Base-by-base conservation (phyloP, 768 basidiomycete genomes). In the Pisolithus microcarpus region DNA sequence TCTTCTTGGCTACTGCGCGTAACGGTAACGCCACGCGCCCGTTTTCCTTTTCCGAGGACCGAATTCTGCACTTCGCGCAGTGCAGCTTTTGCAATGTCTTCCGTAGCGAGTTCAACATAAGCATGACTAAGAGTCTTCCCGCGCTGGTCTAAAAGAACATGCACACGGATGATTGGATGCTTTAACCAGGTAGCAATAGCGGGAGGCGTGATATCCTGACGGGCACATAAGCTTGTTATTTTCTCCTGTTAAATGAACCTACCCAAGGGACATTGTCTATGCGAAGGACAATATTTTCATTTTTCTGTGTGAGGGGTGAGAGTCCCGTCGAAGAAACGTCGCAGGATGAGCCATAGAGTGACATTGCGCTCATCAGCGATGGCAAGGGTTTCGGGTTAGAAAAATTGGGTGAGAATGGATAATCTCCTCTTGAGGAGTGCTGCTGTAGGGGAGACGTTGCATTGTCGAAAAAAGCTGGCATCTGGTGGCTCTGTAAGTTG, bases 221-320 rank as follows among this genome's bases (percentile, higher is more conserved):
- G 24, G 47, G 36, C 53, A 28, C 21, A 34, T 26, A 52, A 48
- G 48, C 23, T 37, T 42, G 59, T 44, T 56, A 56, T 46, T 46
- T 24, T 39, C 16, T 26, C 18, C n/a, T 13, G n/a, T 28, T 26
- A 54, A 48, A 42, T 46, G 38, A 43, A 69, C 79, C 39, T 60
- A 89, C 87, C 89, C 89, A 91, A 46, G 90, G 90, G 49, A 91
- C 87, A 59, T 92, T 91, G 63, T 91, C 90, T 56, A 92, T 86
- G 23, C 90, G 74, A 40, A 92, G 74, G 11, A 91, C 88, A 28
- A 82, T 73, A 23, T 75, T 70, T 34, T 80, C 76, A 43, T 46
- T 42, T 44, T 57, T 50, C 42, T 52, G 60, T 3, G 49, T 26
- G 10, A 40, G 18, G 31, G 40, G 15, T 26, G 49, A 2, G 48